phyloP scores from a whole-genome alignment of 768 basidiomycete genomes.

The Trametes meyenii region DNA sequence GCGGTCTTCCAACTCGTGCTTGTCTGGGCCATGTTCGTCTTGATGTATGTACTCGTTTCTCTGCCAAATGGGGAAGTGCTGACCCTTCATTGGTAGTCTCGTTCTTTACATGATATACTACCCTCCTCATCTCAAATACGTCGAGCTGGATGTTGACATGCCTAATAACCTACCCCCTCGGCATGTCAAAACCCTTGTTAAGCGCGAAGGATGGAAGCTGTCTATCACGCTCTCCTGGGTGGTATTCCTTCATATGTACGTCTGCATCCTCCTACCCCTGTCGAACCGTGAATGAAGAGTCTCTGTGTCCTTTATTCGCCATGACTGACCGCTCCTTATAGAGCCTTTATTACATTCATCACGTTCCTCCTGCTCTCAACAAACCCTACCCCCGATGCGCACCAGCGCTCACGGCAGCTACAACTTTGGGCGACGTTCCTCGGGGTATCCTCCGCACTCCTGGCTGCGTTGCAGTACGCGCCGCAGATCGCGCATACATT shows the following conservation, averaged over 20 bases:
- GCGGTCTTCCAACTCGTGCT: slow-evolving; percentile 81
- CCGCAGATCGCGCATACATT: slow-evolving; percentile 89
- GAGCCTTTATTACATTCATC: slow-evolving; percentile 56
- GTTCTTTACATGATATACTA: slow-evolving; percentile 93
- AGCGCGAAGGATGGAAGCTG: slow-evolving; percentile 74
- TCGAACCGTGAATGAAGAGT: neutral
- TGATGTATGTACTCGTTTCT: slow-evolving; percentile 63
- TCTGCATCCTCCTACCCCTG: slow-evolving; percentile 10
- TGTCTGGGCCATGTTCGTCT: slow-evolving; percentile 83
- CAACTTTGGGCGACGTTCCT: slow-evolving; percentile 82
- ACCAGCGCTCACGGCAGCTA: slow-evolving; percentile 42
- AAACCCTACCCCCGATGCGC: slow-evolving; percentile 40
- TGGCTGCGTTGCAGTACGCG: slow-evolving; percentile 84
- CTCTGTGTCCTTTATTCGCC: neutral
- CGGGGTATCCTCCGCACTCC: slow-evolving; percentile 76
- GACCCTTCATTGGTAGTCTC: slow-evolving; percentile 51
- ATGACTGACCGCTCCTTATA: slow-evolving; percentile 30
- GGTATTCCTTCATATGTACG: slow-evolving; percentile 74
- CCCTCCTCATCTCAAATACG: slow-evolving; percentile 80
- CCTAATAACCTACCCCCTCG: slow-evolving; percentile 46
- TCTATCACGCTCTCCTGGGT: slow-evolving; percentile 77
- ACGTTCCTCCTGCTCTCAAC: slow-evolving; percentile 65
- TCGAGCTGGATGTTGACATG: slow-evolving; percentile 43
- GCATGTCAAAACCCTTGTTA: slow-evolving; percentile 50
- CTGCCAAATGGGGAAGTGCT: neutral